Evolutionary conservation across 768 basidiomycete species (phyloP), one percentile per base, ranked within the genome.

Genomic region (Trametes cinnabarina): DNA sequence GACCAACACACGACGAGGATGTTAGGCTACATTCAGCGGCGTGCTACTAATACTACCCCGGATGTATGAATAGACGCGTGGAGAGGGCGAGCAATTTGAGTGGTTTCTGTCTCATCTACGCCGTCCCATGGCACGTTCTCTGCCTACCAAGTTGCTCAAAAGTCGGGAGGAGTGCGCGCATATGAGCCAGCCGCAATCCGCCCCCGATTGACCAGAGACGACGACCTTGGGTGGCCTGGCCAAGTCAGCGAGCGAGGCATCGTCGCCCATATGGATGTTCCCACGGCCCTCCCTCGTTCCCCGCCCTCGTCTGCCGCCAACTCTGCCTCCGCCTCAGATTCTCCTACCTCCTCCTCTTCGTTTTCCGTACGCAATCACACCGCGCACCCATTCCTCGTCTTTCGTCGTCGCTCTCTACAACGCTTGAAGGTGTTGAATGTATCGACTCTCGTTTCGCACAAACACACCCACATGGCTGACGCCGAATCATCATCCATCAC

Each of bases 181-280:
- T 22, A n/a, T 39, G 15, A 25, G 44, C 23, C 22, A 26, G 9
- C 41, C 41, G 41, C 44, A 46, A 12, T 14, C 44, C 19, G 15
- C 44, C 44, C n/a, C 44, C 37, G 22, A 25, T 20, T 42, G 19
- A 19, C 41, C 19, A 20, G 12, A 32, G 7, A 6, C 30, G 12
- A 32, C 6, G 30, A 12, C 30, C 30, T 32, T 32, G 30, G 30
- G 12, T 12, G 30, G 30, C 6, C 7, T 32, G 30, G 30, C 12
- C 30, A 32, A 32, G 30, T n/a, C n/a, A n/a, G n/a, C n/a, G n/a
- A n/a, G n/a, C n/a, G n/a, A n/a, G n/a, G n/a, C n/a, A n/a, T n/a
- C n/a, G n/a, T n/a, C n/a, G n/a, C n/a, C n/a, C n/a, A n/a, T n/a
- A 61, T 57, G 60, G 48, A 56, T 23, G 12, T 61, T 61, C 55